phyloP scores from a whole-genome alignment of 441 rosid genomes.

The Jatropha podagrica region DNA sequence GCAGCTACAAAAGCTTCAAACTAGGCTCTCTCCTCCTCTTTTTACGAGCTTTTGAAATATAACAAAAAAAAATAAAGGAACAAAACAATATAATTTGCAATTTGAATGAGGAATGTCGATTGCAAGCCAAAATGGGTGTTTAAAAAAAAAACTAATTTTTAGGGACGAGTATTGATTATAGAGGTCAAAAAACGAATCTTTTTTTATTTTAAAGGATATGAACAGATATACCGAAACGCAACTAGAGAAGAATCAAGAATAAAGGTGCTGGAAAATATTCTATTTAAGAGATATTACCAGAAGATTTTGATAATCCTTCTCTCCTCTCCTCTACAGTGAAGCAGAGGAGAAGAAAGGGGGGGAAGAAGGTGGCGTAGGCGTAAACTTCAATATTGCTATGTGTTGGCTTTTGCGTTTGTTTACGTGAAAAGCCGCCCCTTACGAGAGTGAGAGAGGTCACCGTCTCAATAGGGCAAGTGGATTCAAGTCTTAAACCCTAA shows the following conservation, averaged over 20 bases:
- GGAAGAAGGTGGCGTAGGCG: neutral
- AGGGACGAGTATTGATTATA: slow-evolving; percentile 7
- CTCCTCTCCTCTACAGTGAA: slow-evolving; percentile 4
- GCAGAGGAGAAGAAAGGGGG: slow-evolving; percentile 15
- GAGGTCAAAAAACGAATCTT: slow-evolving; percentile 20
- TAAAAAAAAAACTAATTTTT: neutral
- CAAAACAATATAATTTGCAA: neutral
- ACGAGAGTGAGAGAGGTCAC: neutral
- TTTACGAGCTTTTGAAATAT: slow-evolving; percentile 1
- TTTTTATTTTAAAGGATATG: slow-evolving; percentile 5
- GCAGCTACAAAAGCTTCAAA: slow-evolving; percentile 23
- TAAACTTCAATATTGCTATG: neutral
- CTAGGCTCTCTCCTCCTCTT: slow-evolving; percentile 7
- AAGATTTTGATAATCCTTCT: slow-evolving; percentile 16
- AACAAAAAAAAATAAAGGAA: neutral
- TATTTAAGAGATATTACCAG: slow-evolving; percentile 9
- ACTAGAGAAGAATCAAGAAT: slow-evolving; percentile 12
- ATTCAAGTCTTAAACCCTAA: slow-evolving; percentile 8
- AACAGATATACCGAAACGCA: slow-evolving; percentile 14
- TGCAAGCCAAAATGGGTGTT: slow-evolving; percentile 11
- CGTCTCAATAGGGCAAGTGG: neutral
- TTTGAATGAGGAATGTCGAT: neutral
- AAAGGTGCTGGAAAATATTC: slow-evolving; percentile 13
- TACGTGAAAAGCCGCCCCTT: slow-evolving; percentile 9
- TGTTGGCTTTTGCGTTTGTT: neutral